These are phyloP conservation scores for Domatiomyces catenatus DNA, from an alignment of 2,329 filamentous ascomycete genomes.

Conservation along the genomic window DNA sequence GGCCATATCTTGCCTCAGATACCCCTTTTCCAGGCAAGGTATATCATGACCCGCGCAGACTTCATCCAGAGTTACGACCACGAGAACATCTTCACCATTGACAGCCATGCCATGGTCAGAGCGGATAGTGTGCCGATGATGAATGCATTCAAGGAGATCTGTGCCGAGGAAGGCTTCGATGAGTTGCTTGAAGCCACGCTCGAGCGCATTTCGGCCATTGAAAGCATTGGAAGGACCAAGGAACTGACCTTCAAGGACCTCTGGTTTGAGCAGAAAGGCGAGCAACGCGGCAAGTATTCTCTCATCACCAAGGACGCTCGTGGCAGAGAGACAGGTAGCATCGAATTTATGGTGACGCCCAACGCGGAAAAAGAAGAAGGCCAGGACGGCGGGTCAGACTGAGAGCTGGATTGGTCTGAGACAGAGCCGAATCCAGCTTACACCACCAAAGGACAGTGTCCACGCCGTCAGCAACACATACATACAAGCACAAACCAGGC, in stretches of 20 bases:
- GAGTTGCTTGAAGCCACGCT: slow-evolving; percentile 69
- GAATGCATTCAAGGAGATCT: slow-evolving; percentile 75
- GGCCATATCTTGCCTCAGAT: slow-evolving; percentile 69
- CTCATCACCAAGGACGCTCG: slow-evolving; percentile 37
- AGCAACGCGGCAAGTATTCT: slow-evolving; percentile 51
- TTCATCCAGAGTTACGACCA: slow-evolving; percentile 89
- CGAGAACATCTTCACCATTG: slow-evolving; percentile 89
- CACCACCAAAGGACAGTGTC: no score
- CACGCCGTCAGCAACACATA: neutral
- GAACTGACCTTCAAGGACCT: slow-evolving; percentile 93
- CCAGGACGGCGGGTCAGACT: neutral
- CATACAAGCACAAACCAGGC: neutral
- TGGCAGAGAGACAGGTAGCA: slow-evolving; percentile 32
- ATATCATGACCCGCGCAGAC: slow-evolving; percentile 91
- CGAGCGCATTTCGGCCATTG: slow-evolving; percentile 77
- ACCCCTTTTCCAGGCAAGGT: slow-evolving; percentile 64
- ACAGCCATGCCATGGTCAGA: slow-evolving; percentile 68
- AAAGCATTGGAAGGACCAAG: slow-evolving; percentile 81
- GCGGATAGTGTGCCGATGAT: slow-evolving; percentile 96
- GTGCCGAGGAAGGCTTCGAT: slow-evolving; percentile 59
- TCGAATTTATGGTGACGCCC: slow-evolving; percentile 32
- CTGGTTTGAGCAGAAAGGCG: slow-evolving; percentile 43
- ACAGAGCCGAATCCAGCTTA: neutral
- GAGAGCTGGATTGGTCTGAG: neutral
- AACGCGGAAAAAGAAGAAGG: slow-evolving; percentile 16